A percentile compares a stretch with the other conserved stretches of the same genome.
Conservation (phyloP, 75 land plant species). For the Sequoia sempervirens region DNA sequence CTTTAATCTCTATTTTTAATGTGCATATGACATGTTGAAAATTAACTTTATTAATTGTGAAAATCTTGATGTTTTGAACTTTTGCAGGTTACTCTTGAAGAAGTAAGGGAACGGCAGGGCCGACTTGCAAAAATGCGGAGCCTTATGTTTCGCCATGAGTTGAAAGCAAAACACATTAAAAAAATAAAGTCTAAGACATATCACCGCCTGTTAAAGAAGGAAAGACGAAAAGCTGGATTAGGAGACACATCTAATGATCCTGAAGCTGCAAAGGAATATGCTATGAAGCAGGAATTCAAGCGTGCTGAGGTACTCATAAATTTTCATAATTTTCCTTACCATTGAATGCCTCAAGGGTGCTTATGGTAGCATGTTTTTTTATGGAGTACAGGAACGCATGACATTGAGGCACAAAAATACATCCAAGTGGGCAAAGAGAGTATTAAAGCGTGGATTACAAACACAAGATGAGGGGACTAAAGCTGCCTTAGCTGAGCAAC, state of each 20-base stretch:
- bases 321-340: not conserved
- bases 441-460: conserved; percentile 68
- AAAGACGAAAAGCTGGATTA: conserved; percentile 32
- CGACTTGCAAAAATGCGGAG: conserved; percentile 86
- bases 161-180: conserved; percentile 70
- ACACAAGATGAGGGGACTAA: conserved; percentile 82
- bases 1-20: not conserved
- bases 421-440: conserved; percentile 84
- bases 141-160: conserved; percentile 75
- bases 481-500: conserved; percentile 82
- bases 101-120: conserved; percentile 66
- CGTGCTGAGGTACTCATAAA: conserved; percentile 70
- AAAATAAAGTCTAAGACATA: conserved; percentile 92
- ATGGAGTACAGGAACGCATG: conserved; percentile 76
- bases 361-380: conserved; percentile 2
- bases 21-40: not conserved
- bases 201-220: conserved; percentile 69
- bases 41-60: not conserved
- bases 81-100: conserved; percentile 71
- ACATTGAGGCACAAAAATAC: conserved; percentile 86
- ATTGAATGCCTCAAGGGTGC: not conserved
- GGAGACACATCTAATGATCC: conserved; percentile 49
- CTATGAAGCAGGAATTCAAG: conserved; percentile 75
- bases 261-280: conserved; percentile 67
- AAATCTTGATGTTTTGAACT: not conserved